Base-by-base conservation (phyloP, 768 basidiomycete species). In the Auriscalpium vulgare region DNA sequence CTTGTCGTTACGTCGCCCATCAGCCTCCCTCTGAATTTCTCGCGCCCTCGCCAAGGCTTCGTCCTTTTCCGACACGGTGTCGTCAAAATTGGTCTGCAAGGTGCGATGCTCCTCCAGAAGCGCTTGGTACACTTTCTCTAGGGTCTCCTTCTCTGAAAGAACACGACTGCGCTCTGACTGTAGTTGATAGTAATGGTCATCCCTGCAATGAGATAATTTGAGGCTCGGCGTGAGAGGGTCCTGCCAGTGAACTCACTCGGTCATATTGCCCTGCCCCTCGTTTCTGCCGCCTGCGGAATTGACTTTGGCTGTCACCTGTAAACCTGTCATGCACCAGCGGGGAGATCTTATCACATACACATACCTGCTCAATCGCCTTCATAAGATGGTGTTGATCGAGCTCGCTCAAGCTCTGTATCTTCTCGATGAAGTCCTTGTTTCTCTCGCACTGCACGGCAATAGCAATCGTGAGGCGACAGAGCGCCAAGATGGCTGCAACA, bases 361-460 rank as follows among this genome's bases (percentile, higher is more conserved):
- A 53, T 56, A 91, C 93, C 78, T 91, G 88, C 70, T 97, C 94
- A 57, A 97, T 95, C 43, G 91, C 88, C 70, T 81, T 87, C 95
- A 97, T 97, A 53, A 97, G 73, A 65, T 83, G 78, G 67, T 92
- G 89, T 72, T 97, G 94, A 65, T 93, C 85, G 16, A 72, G 77
- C 69, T 95, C 88, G 58, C 81, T 86, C 59, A 97, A 69, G 2
- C 80, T 78, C 65, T 95, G 93, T 37, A 97, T 97, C 71, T 83
- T 88, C 67, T 83, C 85, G 58, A 97, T 93, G 61, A 95, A 87
- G 59, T 85, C 82, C 72, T 91, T 84, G 65, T 95, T 95, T 68
- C 81, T 81, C 67, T 89, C 87, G 65, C 89, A 93, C 70, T 95
- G 91, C 10, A 94, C 91, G 1, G 87, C 85, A 61, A 93, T 88